Base-by-base conservation (phyloP, 148 eudicot genomes). In the Dysphania ambrosioides region DNA sequence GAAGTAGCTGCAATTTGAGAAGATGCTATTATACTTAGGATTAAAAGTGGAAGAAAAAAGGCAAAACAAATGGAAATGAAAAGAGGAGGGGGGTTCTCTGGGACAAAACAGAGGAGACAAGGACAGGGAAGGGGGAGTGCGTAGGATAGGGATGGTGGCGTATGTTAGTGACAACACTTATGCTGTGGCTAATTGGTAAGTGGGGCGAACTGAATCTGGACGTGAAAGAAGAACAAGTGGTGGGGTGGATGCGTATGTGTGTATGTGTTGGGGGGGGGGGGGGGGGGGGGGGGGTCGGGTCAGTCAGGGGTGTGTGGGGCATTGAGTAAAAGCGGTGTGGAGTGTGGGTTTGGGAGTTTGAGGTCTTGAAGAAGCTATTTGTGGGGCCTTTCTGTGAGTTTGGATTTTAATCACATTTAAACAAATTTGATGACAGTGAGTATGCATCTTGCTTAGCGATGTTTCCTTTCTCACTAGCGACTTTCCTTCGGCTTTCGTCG, bases 121-220 rank as follows among this genome's bases (percentile, higher is more conserved):
- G 49, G 72, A 59, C 49, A 38, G 58, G 23, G 27, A 26, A 19
- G 40, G 35, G 19, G 65, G 41, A 35, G 24, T 8, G 58, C 9
- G 30, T 3, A 59, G 55, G 30, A 64, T 11, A 30, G n/a, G 13
- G 40, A 15, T 44, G 36, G 78, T 55, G 82, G 82, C 71, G 78
- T 55, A 70, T 36, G 58, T 41, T 69, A 74, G 82, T 79, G 78
- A 63, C 75, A 79, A 79, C 75, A 70, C 78, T 62, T 23, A 55
- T 15, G 71, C 8, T 9, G 7, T n/a, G 65, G 78, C 75, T 62
- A 79, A 79, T 56, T 59, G 31, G 82, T 29, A 75, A 70, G 71
- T 69, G 78, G 71, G 75, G 74, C 56, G 71, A 59, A 60, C 7
- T 65, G 51, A 26, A 40, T 15, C 23, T 40, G 38, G 63, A 77